phyloP scores from a whole-genome alignment of 805 yeast species.

The Starmera quercuum region DNA sequence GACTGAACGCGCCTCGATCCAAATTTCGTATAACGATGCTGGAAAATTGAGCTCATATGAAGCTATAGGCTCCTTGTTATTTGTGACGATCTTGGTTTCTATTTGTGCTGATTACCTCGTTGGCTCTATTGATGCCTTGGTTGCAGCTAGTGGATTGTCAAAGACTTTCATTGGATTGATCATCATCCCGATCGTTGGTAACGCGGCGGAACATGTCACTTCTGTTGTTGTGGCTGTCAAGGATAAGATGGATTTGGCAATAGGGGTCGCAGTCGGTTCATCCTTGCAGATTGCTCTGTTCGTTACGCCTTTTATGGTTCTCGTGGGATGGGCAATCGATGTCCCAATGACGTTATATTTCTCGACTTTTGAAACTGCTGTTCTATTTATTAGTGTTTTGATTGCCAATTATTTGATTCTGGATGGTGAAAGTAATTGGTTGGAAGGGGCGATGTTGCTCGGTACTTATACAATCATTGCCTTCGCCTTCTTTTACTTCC shows the following conservation, averaged over 20 bases:
- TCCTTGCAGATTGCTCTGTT: constrained; percentile 92
- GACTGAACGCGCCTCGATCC: constrained; percentile 8
- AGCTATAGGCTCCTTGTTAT: constrained; percentile 45
- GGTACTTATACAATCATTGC: constrained; percentile 85
- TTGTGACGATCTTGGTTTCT: constrained; percentile 74
- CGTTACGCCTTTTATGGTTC: constrained; percentile 91
- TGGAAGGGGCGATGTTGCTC: constrained; percentile 90
- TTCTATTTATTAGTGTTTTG: constrained; percentile 82
- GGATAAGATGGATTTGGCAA: constrained; percentile 95
- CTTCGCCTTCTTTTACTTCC: constrained; percentile 83
- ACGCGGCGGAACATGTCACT: constrained; percentile 98
- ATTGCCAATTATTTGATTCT: constrained; percentile 79
- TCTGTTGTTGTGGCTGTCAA: constrained; percentile 92
- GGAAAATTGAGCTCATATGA: constrained; percentile 41
- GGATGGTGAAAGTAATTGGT: constrained; percentile 96
- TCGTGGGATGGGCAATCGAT: constrained; percentile 87
- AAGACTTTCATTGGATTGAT: constrained; percentile 94
- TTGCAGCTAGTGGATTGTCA: constrained; percentile 74
- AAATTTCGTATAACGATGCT: constrained; percentile 4
- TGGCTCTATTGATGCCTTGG: constrained; percentile 87
- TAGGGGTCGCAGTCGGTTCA: constrained; percentile 95
- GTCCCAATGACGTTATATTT: constrained; percentile 91
- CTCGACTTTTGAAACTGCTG: constrained; percentile 89
- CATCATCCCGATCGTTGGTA: constrained; percentile 93
- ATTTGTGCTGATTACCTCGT: constrained; percentile 91